These are phyloP conservation scores for Apophysomyces trapeziformis DNA, from an alignment of 371 early-diverging fungal genomes.

Conservation along the genomic window DNA sequence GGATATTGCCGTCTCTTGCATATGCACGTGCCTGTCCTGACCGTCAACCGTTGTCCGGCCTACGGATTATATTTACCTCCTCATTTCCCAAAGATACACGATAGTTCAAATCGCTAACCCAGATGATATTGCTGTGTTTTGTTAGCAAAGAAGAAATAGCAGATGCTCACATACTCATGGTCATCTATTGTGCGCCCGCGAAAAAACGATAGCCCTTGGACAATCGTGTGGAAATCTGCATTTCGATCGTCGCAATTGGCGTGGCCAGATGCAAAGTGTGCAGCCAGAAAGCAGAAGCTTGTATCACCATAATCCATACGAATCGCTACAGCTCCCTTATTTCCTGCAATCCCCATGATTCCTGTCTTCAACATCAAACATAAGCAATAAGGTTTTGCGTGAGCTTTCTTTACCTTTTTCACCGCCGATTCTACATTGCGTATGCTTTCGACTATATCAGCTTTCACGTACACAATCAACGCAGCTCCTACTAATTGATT, in stretches of 20 bases:
- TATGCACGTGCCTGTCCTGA: constrained; percentile 35
- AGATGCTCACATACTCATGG: constrained; percentile 63
- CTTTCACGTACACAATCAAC: constrained; percentile 79
- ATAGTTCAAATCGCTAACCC: constrained; percentile 93
- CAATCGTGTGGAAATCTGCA: constrained; percentile 82
- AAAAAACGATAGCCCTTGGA: constrained; percentile 72
- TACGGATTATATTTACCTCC: constrained; percentile 49
- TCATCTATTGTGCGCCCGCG: constrained; percentile 70
- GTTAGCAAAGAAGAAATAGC: background rate
- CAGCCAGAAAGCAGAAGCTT: constrained; percentile 85
- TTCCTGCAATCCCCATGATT: constrained; percentile 83
- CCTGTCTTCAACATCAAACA: constrained; percentile 58
- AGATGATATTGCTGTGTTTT: constrained; percentile 69
- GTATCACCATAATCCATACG: constrained; percentile 89
- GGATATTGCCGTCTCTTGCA: constrained; percentile 44
- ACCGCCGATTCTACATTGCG: constrained; percentile 80
- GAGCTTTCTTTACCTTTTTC: constrained; percentile 62
- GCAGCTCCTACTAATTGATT: constrained; percentile 90
- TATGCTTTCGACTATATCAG: constrained; percentile 69
- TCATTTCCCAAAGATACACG: constrained; percentile 76
- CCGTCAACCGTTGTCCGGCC: background rate
- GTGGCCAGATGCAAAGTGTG: constrained; percentile 93
- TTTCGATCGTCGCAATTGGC: constrained; percentile 84
- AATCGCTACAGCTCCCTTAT: constrained; percentile 89
- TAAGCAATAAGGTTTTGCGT: background rate